Evolutionary conservation across 2,329 filamentous ascomycete species (phyloP), one percentile per base, ranked within the genome.

Genomic region (Cladosporium colombiae): DNA sequence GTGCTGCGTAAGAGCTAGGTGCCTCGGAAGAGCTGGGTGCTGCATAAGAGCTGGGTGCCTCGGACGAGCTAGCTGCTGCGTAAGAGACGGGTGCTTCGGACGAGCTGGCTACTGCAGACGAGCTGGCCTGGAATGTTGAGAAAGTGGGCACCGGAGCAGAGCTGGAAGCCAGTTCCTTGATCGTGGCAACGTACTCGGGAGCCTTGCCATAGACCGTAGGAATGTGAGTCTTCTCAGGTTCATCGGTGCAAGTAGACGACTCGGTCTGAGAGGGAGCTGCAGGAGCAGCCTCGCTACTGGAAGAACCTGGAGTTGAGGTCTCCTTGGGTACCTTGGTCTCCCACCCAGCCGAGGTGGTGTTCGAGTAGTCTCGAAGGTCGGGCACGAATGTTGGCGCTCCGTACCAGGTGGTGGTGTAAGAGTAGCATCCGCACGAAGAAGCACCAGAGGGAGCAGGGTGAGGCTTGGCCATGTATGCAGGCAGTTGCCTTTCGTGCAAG

Each of bases 381-480:
- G 59, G 65, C 8, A 69, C 67, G 21, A 72, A 64, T 27, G 86
- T 89, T 65, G 87, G 79, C 75, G 86, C 82, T 75, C 90, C 90
- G 73, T 86, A 88, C 81, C 86, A 84, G 75, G 89, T 91, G 78
- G 85, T 86, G 80, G 88, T 90, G 82, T 90, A 87, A 77, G 91
- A 92, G 70, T 85, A 89, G 86, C 91, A 94, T 68, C 85, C 85
- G 77, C 90, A 92, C 5, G 67, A 62, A 23, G 46, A 69, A 57
- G 62, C 66, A 46, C 65, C 57, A 33, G 40, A 46, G 52, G 57
- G 65, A 13, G 66, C 35, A 18, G 65, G 56, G 14, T 56, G 46
- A 23, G 66, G 55, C 23, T 52, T 50, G 16, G 56, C 52, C 31
- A 35, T 55, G 33, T 58, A 65, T 49, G 56, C 64, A 23, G 66